Evolutionary conservation across 2,329 filamentous ascomycete genomes (phyloP).

Genomic region (Plectosphaerella cucumerina): DNA sequence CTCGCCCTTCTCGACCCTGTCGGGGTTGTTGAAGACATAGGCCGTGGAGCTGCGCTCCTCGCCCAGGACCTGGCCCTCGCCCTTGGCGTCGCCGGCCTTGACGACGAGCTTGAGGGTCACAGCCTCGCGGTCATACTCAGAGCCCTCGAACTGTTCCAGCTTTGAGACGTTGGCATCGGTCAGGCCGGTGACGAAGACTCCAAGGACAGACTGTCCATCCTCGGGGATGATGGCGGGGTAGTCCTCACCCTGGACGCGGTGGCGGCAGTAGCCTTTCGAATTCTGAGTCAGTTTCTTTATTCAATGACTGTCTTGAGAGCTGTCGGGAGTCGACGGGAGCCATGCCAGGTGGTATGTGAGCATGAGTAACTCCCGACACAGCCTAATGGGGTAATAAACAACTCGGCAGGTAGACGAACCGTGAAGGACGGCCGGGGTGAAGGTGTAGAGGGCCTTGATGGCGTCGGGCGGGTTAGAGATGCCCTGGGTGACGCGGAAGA

Average conservation of each 20-base stretch:
- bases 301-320: too few relatives aligned
- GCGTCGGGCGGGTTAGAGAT: conserved; percentile 40
- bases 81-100: conserved; percentile 27
- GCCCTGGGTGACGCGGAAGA: conserved; percentile 79
- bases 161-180: conserved; percentile 71
- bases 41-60: conserved; percentile 51
- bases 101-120: conserved; percentile 48
- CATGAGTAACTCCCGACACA: too few relatives aligned
- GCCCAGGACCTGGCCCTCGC: conserved; percentile 35
- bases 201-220: conserved; percentile 58
- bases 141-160: conserved; percentile 79
- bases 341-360: too few relatives aligned
- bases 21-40: conserved; percentile 57
- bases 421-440: conserved; percentile 72
- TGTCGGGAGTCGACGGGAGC: too few relatives aligned
- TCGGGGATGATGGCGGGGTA: conserved; percentile 75
- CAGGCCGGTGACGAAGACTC: conserved; percentile 72
- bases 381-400: too few relatives aligned
- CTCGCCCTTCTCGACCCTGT: conserved; percentile 63
- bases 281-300: too few relatives aligned
- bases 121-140: conserved; percentile 60
- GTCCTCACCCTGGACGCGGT: conserved; percentile 63
- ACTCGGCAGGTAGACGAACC: too few relatives aligned
- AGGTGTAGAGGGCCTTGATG: conserved; percentile 52
- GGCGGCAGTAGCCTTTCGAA: conserved; percentile 66